Evolutionary conservation across 2,329 filamentous ascomycete species (phyloP), one percentile per base, ranked within the genome.

Genomic region (Byssothecium circinans): DNA sequence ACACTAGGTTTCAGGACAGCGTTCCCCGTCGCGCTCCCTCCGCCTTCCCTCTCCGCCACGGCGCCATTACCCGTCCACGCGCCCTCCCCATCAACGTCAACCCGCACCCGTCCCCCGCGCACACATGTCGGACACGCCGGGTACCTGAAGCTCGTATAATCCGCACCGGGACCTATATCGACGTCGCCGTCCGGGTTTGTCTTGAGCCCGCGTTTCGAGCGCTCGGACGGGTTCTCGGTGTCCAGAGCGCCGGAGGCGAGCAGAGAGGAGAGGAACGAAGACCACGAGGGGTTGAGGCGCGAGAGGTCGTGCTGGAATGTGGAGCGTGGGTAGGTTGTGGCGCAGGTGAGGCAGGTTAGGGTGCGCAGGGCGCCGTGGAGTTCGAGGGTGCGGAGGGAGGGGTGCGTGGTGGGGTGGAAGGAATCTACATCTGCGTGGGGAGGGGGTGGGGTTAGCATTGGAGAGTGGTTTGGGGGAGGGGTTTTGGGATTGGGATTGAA

Each of bases 181-280:
- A 96, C 89, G 64, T 99, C 94, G 41, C 94, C 94, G 63, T 99
- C 94, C 0, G 94, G 91, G 60, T 97, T 97, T 27, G 89, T 85
- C 67, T 86, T 88, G 53, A 96, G 76, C 0, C 90, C 90, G 58
- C 78, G 81, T 43, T 78, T 79, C 33, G 79, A 77, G 50, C 86
- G 81, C 70, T 90, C 84, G 7, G 81, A 78, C 0, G 87, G 86
- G 58, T 92, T 84, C 60, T 95, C 88, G 0, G 88, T 88, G 45
- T 87, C 81, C 12, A 96, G 77, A 2, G 90, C 89, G 12, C 91
- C 90, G 0, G 82, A 82, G 5, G 81, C 81, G 15, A 92, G 74
- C 57, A 89, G 86, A 54, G 88, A 82, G 15, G 78, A 74, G 20
- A 97, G 76, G 56, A 96, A 91, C 0, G 78, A 80, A 0, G 85